Base-by-base conservation (phyloP, 1,139 yeast genomes). In the Yamadazyma jaroonii region DNA sequence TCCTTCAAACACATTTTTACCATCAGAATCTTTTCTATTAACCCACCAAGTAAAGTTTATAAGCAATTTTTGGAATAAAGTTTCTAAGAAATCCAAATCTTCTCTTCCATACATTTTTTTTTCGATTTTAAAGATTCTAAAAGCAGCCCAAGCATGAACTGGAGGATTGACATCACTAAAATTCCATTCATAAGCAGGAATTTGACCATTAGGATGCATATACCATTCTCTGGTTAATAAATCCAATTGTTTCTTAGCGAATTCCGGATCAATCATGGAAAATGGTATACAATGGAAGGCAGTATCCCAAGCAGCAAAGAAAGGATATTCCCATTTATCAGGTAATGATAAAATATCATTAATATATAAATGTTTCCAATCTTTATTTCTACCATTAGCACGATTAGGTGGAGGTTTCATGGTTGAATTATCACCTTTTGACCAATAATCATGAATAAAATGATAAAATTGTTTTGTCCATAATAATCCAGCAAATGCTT, bases 31-130 rank as follows among this genome's bases (percentile, higher is more conserved):
- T 58, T 90, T 90, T 56, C 96, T 75, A 63, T 90, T 90, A 41
- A 90, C 97, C 97, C 97, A 90, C 97, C 97, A 90, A 20, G 97
- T 88, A 62, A 90, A 90, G 62, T 90, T 90, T 45, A 90, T 70
- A 57, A 90, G 65, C 51, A 90, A 74, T 59, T 90, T 90, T 61
- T 90, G 97, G 74, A 90, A 90, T 14, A 88, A 95, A 24, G 92
- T 72, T 61, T 90, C 97, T 61, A 90, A 74, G 58, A 90, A 90
- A 42, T 83, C 87, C 42, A 85, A 64, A 61, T 90, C 97, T 51
- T 84, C 89, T 22, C 72, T 67, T 10, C 94, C 92, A 57, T 85
- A 85, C 79, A 88, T 74, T 56, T 87, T 88, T 50, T 95, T 74
- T 63, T 90, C 97, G 50, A 89, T 78, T 62, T 90, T 90, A 65